Evolutionary conservation across 2,329 filamentous ascomycete species (phyloP).

Genomic region (Venturia asperata): DNA sequence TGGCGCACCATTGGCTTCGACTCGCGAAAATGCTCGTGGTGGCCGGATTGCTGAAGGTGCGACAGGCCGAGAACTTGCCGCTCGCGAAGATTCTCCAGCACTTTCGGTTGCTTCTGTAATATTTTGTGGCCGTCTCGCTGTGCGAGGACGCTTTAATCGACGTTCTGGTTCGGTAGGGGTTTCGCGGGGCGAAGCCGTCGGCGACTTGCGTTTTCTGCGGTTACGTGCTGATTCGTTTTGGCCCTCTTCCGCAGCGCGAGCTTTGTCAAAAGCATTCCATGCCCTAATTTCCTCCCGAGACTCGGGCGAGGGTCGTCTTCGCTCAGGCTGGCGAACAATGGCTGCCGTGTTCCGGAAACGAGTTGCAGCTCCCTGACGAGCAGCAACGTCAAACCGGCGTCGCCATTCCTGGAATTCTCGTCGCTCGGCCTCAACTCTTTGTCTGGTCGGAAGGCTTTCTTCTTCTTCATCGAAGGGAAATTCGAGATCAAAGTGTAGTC

Average conservation of each 20-base stretch:
- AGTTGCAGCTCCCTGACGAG: conserved; percentile 64
- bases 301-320: conserved; percentile 54
- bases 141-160: conserved; percentile 80
- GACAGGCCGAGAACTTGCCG: conserved; percentile 23
- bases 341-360: conserved; percentile 65
- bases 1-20: conserved; percentile 42
- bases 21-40: conserved; percentile 25
- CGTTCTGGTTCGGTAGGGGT: conserved; percentile 59
- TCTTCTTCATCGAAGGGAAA: conserved; percentile 76
- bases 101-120: conserved; percentile 14
- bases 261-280: conserved; percentile 87
- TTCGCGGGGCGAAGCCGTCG: conserved; percentile 63
- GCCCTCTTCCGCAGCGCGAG: conserved; percentile 58
- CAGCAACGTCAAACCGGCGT: conserved; percentile 70
- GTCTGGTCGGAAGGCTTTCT: conserved; percentile 46
- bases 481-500: conserved; percentile 69
- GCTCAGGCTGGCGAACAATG: conserved; percentile 43
- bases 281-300: conserved; percentile 73
- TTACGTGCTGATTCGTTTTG: conserved; percentile 24
- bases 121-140: conserved; percentile 28
- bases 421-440: conserved; percentile 46
- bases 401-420: conserved; percentile 68
- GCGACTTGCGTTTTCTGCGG: conserved; percentile 71
- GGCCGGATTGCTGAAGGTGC: conserved; percentile 27
- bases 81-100: conserved; percentile 28